Base-by-base conservation (phyloP, 1,139 yeast genomes). In the Wickerhamiella infanticola region DNA sequence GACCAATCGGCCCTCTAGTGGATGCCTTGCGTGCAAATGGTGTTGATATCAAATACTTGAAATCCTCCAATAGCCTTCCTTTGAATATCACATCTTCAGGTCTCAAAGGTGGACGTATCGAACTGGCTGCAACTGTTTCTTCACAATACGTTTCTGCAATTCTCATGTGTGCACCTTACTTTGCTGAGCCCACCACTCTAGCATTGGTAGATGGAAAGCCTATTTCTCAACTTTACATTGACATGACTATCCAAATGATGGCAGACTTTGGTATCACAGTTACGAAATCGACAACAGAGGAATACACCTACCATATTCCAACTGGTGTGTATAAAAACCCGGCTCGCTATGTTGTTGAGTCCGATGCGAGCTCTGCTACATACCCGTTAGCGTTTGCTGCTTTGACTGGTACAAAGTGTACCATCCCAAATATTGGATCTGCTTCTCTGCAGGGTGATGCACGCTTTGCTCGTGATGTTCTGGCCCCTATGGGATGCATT, bases 291-390 rank as follows among this genome's bases (percentile, higher is more conserved):
- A 62, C 70, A 31, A 73, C 81, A 29, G 90, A 84, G 61, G 78
- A 73, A 33, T 73, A 83, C 67, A 85, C 96, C 37, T 90, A 90
- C 64, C 82, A 80, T 59, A 85, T 90, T 62, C 98, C 98, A 45
- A 74, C 74, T 57, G 96, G 88, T 2, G 66, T 70, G 26, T 90
- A 93, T 62, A 65, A 63, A 41, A 85, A 88, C 53, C 99, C 99
- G 23, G 52, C 70, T 2, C 90, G 80, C 56, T 90, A 90, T 58
- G 83, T 81, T 35, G 77, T 90, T 54, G 99, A 90, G 64, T 83
- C 95, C 8, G 99, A 90, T 65, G 99, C 99, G n/a, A 85, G 96
- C 26, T 84, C 96, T 24, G 97, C 98, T 1, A 93, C 98, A 9
- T 90, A 90, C 59, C 98, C 99, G 41, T 72, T 90, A 55, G 98